phyloP scores from a whole-genome alignment of 148 eudicot genomes.

The Camellia lanceoleosa region DNA sequence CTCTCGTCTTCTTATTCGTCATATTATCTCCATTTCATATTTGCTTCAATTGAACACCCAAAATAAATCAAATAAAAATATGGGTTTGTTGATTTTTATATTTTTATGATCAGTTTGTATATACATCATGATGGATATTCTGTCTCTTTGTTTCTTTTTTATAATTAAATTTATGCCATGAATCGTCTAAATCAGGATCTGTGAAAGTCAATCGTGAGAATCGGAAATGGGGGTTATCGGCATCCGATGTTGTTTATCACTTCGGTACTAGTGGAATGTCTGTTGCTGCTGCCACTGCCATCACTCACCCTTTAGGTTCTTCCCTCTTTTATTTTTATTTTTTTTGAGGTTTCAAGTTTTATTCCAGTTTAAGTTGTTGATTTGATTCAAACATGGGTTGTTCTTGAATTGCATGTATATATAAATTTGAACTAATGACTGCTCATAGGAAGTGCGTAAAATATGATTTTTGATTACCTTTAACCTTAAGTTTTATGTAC shows the following conservation, averaged over 20 bases:
- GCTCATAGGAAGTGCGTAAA: no score
- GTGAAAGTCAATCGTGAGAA: slow-evolving; percentile 17
- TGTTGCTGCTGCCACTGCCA: slow-evolving; percentile 75
- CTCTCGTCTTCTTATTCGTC: no score
- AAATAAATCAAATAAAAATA: no score
- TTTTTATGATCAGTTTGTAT: not conserved
- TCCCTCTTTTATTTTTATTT: not conserved
- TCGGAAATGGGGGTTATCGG: slow-evolving; percentile 44
- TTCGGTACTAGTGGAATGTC: slow-evolving; percentile 79
- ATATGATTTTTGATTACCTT: no score
- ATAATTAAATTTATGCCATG: not conserved
- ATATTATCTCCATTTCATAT: no score
- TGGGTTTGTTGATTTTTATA: not conserved
- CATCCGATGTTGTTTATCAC: slow-evolving; percentile 53
- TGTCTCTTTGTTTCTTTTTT: not conserved
- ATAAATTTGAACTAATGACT: not conserved
- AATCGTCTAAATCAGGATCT: not conserved
- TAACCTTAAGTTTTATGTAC: no score
- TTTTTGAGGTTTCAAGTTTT: not conserved
- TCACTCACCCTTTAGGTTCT: slow-evolving; percentile 89
- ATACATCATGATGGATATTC: not conserved
- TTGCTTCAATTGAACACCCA: no score
- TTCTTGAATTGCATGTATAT: not conserved
- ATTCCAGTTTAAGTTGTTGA: not conserved
- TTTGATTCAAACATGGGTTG: not conserved